Base-by-base conservation (phyloP, 805 yeast species). In the Suhomyces canberraensis region DNA sequence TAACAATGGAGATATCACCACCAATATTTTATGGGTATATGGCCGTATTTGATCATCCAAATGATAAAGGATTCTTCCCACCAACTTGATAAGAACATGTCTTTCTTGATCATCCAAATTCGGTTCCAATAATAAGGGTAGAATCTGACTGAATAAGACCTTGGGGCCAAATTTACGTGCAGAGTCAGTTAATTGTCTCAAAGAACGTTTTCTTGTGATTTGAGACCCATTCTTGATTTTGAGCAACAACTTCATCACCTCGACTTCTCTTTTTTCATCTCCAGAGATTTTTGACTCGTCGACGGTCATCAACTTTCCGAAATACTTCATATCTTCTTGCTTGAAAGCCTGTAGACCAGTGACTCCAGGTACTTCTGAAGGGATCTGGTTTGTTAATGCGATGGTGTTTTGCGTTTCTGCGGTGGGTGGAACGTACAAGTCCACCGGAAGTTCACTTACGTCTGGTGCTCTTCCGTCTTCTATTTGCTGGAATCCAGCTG, bases 181-280 rank as follows among this genome's bases (percentile, higher is more conserved):
- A 41, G 73, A 72, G 31, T 79, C 87, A 2, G 84, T 75, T 16
- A 90, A 56, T 27, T 75, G 69, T 38, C 90, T 69, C 59, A 87
- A 56, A 0, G 96, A 81, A 11, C 64, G 60, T 51, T 86, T 90
- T 33, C 98, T 71, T 6, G 71, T 68, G 0, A 68, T 58, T 5
- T 85, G 84, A 14, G 79, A 62, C 3, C 96, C 96, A 56, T 90
- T 89, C 51, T 88, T 89, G 28, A 89, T 71, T 44, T 75, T 76
- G 16, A 89, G 58, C 14, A 91, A 60, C 17, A 87, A 60, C 30
- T 72, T 72, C 76, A 84, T 67, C 16, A 85, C 76, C 34, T 72
- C 71, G 7, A 78, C 58, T 46, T 83, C 89, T 33, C 73, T 73
- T 29, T 65, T 59, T 42, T 84, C 91, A 3, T 73, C 79, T 1